phyloP scores from a whole-genome alignment of 1,139 yeast genomes.

The Meyerozyma athensensis region DNA sequence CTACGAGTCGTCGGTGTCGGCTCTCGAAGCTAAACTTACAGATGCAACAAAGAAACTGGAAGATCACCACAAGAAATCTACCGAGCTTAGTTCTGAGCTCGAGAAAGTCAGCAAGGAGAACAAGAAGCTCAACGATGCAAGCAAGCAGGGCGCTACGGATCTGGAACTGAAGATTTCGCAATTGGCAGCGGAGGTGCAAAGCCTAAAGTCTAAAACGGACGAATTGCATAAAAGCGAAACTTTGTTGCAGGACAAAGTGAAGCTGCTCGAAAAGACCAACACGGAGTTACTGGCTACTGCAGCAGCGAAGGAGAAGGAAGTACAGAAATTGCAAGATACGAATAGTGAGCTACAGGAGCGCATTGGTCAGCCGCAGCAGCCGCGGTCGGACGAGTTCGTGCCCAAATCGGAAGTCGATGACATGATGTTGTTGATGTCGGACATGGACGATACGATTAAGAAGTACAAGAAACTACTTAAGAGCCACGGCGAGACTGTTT shows the following conservation, averaged over 20 bases:
- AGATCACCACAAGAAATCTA: background rate
- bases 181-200: background rate
- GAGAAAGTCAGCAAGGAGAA: background rate
- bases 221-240: background rate
- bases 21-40: background rate
- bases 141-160: background rate
- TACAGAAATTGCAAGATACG: conserved; percentile 1
- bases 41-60: conserved; percentile 1
- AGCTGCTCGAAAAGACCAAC: background rate
- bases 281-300: background rate
- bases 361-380: background rate
- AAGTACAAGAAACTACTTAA: conserved; percentile 53
- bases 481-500: conserved; percentile 44
- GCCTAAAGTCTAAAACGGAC: background rate
- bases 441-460: conserved; percentile 63
- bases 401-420: conserved; percentile 70
- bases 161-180: background rate
- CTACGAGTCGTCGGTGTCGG: background rate
- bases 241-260: background rate
- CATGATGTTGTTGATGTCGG: conserved; percentile 66
- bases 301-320: background rate
- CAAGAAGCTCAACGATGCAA: background rate
- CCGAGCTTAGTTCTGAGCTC: background rate
- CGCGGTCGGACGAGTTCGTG: conserved; percentile 19
- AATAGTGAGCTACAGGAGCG: background rate